Conservation (phyloP, 2,329 filamentous ascomycete genomes). For the Nemania diffusa region DNA sequence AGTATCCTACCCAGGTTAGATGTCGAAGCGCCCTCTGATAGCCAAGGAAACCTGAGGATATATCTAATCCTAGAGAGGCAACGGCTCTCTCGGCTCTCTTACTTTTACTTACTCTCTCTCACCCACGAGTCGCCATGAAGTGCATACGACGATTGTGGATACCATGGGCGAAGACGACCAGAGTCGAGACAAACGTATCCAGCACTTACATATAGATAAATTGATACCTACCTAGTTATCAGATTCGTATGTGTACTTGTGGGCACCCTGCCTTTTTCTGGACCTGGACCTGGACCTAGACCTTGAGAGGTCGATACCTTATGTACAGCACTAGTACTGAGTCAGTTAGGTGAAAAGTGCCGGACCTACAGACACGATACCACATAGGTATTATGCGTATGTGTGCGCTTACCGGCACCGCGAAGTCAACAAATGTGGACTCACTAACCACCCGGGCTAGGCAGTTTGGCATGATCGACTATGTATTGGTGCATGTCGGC, state of each 20-base stretch:
- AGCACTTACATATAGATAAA: no score
- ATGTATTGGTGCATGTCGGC: neutral
- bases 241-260: no score
- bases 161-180: neutral
- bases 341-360: no score
- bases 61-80: neutral
- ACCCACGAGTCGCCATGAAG: neutral
- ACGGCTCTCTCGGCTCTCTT: neutral
- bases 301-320: no score
- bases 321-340: no score
- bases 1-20: conserved; percentile 32
- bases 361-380: no score
- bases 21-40: neutral
- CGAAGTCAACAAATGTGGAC: neutral
- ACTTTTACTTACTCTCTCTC: neutral
- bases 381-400: neutral
- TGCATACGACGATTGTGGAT: neutral
- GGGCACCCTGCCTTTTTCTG: no score
- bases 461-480: neutral
- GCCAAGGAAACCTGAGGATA: neutral
- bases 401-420: neutral
- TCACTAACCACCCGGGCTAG: neutral
- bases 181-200: neutral
- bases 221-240: no score
- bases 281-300: no score